Base-by-base conservation (phyloP, 495 filamentous ascomycete species). In the Recurvomyces mirabilis region DNA sequence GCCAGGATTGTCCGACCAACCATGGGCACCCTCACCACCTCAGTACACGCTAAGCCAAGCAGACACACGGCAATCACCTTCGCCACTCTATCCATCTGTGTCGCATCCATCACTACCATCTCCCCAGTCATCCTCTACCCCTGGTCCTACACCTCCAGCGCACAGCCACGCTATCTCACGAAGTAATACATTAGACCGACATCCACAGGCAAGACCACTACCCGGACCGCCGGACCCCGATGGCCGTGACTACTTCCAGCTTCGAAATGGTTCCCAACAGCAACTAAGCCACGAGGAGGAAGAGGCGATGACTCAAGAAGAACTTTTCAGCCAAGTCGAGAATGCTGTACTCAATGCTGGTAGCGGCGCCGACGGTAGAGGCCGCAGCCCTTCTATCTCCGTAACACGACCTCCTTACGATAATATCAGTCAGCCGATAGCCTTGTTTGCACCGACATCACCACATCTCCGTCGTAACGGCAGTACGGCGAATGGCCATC, bases 181-280 rank as follows among this genome's bases (percentile, higher is more conserved):
- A 38, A 68, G 65, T 0, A 69, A 73, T 43, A 76, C 74, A 4
- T 48, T 71, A 25, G 70, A 65, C 12, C 67, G 74, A 46, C 72
- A 82, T 52, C 74, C 73, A 5, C 73, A 78, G 39, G 60, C 68
- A 4, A 65, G 78, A 20, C 79, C 80, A 17, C 60, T 84, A 17
- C 80, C 80, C 12, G 69, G 72, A 12, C 63, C 57, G 13, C 74
- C 65, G 13, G 72, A 72, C 21, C 56, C 66, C 5, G 68, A 70
- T 24, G 43, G 51, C 17, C 62, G 62, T 10, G 66, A 60, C 38
- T 60, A 62, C 38, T 62, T 60, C 35, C 29, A 35, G 7, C 39
- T 36, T 14, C 40, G 43, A 24, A 60, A 62, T 39, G 54, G 54
- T 50, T 51, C 36, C 23, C 41, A n/a, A 38, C 41, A 11, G 20